Evolutionary conservation across 345 rosid genomes (phyloP), one percentile per base, ranked within the genome.

Genomic region (Camelina laxa): DNA sequence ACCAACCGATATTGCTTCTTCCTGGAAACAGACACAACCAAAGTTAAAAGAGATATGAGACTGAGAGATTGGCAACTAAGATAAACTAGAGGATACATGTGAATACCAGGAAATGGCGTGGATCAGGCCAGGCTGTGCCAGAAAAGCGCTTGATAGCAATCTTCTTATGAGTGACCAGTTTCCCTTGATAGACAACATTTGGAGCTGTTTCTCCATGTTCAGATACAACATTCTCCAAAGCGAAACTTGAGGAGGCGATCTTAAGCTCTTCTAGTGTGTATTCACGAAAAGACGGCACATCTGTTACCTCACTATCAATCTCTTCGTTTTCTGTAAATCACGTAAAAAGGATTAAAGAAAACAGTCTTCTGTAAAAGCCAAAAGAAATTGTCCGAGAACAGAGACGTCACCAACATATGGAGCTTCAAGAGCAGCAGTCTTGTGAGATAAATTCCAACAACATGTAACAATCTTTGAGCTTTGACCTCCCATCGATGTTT

Each of bases 111-210:
- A 93, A 93, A 55, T 88, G 98, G 11, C 77, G 83, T 7, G 95
- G 60, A 86, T 93, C 90, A 11, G 97, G 94, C 98, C 98, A 93
- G 56, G 98, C 90, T 0, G 79, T 67, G 60, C 87, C 84, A 50
- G 84, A 86, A 79, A 93, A 91, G 24, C 93, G 87, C 79, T 93
- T 93, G 60, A 93, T 88, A 64, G 93, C 96, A 66, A 91, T 88
- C 73, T 83, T 83, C 47, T 74, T 73, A 35, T 85, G 94, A 82
- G 81, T 82, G 69, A 88, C 86, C 27, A 93, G 49, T 64, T 87
- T 89, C 19, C 98, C 98, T 81, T 81, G 85, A 42, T 88, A 93
- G 65, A 93, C 97, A 49, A 88, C 86, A 80, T 93, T 91, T 14
- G 91, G 91, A 50, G 94, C 89, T 70, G 82, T 91, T 70, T 86